Evolutionary conservation across 257 asterid species (phyloP).

Genomic region (Nicotiana knightiana): DNA sequence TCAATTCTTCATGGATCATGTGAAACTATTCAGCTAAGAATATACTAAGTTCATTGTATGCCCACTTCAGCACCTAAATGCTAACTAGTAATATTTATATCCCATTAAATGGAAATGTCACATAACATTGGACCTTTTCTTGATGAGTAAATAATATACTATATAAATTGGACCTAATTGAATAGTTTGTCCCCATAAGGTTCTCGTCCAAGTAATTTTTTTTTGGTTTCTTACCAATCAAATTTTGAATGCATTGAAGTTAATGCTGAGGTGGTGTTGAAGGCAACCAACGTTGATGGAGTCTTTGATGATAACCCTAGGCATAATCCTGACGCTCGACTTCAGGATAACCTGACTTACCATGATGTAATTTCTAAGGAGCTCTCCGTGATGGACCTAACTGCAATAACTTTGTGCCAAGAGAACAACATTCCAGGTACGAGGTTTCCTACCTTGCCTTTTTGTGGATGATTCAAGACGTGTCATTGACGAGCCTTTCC

Average conservation of each 20-base stretch:
- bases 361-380: conserved; percentile 82
- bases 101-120: background rate
- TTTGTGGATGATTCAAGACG: background rate
- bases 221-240: background rate
- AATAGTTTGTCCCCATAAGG: background rate
- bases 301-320: conserved; percentile 80
- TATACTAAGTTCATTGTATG: background rate
- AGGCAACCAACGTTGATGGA: conserved; percentile 95
- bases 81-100: background rate
- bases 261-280: conserved; percentile 94
- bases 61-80: background rate
- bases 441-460: background rate
- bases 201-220: background rate
- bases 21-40: background rate
- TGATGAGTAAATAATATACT: too few relatives aligned
- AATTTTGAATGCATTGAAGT: conserved; percentile 32
- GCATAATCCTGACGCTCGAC: conserved; percentile 63
- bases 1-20: background rate
- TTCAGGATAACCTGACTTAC: conserved; percentile 63
- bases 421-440: conserved; percentile 94
- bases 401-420: conserved; percentile 95
- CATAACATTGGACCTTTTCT: background rate
- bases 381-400: conserved; percentile 92
- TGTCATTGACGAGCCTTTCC: background rate
- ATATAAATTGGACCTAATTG: background rate